These are phyloP conservation scores for Histomonas meleagridis DNA, from an alignment of 208 protist species.

Conservation along the genomic window DNA sequence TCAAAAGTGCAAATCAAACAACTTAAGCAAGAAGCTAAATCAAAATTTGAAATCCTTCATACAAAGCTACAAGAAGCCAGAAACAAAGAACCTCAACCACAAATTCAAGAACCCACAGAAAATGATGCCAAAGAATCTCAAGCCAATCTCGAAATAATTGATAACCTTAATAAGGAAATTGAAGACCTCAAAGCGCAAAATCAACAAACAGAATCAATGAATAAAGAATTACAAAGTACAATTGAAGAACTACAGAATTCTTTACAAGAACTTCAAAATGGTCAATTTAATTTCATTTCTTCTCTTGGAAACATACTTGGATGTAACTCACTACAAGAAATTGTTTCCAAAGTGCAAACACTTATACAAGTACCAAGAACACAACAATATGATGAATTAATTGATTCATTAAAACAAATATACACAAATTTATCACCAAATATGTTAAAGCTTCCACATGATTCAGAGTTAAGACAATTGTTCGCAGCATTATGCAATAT, in stretches of 20 bases:
- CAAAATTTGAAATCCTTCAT: too few relatives aligned
- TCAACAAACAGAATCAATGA: too few relatives aligned
- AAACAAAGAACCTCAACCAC: too few relatives aligned
- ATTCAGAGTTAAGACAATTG: not conserved
- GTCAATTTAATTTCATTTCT: not conserved
- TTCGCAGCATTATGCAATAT: not conserved
- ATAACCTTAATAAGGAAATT: too few relatives aligned
- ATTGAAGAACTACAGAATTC: not conserved
- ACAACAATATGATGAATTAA: not conserved
- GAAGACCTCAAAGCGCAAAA: too few relatives aligned
- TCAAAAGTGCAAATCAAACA: too few relatives aligned
- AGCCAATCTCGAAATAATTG: too few relatives aligned
- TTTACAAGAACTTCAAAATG: not conserved
- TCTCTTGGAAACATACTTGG: not conserved
- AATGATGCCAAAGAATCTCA: too few relatives aligned
- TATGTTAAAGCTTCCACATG: not conserved
- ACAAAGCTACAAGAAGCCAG: too few relatives aligned
- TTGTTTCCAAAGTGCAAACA: not conserved
- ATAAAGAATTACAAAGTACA: not conserved
- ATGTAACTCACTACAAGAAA: not conserved
- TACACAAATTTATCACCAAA: not conserved
- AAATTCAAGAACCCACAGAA: too few relatives aligned
- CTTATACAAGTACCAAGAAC: not conserved
- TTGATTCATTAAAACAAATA: not conserved
- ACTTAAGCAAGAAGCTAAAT: too few relatives aligned